phyloP scores from a whole-genome alignment of 345 rosid genomes.

The Populus euphratica region DNA sequence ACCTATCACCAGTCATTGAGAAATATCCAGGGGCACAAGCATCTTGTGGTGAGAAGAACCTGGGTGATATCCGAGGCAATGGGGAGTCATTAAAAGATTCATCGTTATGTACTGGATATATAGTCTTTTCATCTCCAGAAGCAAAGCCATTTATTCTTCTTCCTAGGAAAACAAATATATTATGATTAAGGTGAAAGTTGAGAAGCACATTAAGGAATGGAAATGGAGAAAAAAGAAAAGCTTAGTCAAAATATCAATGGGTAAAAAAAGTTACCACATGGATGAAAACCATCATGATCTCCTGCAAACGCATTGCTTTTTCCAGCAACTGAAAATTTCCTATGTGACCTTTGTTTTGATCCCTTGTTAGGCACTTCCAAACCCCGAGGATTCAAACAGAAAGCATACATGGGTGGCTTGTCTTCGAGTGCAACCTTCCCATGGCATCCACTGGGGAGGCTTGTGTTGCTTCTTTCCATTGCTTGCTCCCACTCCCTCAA shows the following conservation, averaged over 20 bases:
- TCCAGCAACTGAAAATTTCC: slow-evolving; percentile 58
- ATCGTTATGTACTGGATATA: slow-evolving; percentile 45
- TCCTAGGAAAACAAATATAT: slow-evolving; percentile 42
- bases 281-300: slow-evolving; percentile 55
- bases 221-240: neutral
- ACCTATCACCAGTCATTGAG: slow-evolving; percentile 44
- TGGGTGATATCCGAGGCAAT: slow-evolving; percentile 47
- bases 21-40: slow-evolving; percentile 38
- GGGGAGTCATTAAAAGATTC: slow-evolving; percentile 59
- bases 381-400: slow-evolving; percentile 95
- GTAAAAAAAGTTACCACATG: slow-evolving; percentile 33
- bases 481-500: slow-evolving; percentile 77
- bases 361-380: slow-evolving; percentile 87
- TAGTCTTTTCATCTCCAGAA: slow-evolving; percentile 61
- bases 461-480: slow-evolving; percentile 41
- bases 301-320: slow-evolving; percentile 45
- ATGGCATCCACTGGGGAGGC: slow-evolving; percentile 43
- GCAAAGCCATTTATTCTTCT: slow-evolving; percentile 67
- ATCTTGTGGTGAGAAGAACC: slow-evolving; percentile 33
- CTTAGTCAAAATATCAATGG: neutral
- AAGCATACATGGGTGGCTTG: slow-evolving; percentile 94
- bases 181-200: slow-evolving; percentile 10
- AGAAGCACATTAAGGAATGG: neutral
- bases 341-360: slow-evolving; percentile 82
- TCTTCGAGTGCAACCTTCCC: slow-evolving; percentile 46